Base-by-base conservation (phyloP, 495 filamentous ascomycete species). In the Zalerion maritima region DNA sequence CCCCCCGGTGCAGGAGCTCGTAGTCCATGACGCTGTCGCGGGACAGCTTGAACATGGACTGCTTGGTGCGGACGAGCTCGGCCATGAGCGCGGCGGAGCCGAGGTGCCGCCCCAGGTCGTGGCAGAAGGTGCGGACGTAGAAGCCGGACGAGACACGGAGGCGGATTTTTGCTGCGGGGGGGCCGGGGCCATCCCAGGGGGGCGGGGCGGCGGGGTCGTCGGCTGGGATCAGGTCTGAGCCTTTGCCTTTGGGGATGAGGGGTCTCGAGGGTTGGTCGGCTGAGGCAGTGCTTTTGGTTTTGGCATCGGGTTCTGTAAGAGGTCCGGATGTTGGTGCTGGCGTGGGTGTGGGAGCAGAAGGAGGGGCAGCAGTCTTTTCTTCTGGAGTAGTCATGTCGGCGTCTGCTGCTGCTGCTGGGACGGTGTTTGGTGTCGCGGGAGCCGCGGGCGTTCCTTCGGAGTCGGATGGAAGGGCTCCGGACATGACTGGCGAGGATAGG, bases 121-220 rank as follows among this genome's bases (percentile, higher is more conserved):
- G 84, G 31, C 81, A 81, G 24, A 99, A 64, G 19, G 78, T 86
- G 31, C 89, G 81, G 22, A 99, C 89, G 54, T 99, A 99, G 63
- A 96, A 99, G 23, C 89, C 89, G 3, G 84, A 93, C 3, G 84
- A 77, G 22, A 94, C 89, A 1, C 79, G 92, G 80, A 99, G 83
- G 32, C 74, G 71, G 28, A 99, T 68, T 47, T 68, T 79, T 22
- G 72, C 75, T 5, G 85, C 86, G 2, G 83, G 71, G 5, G 78
- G 73, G 5, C 60, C 64, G 36, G 67, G 60, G 28, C 52, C 55
- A 17, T 54, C 54, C 53, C 58, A 58, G 5, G 54, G 49, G 10
- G 51, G 43, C 3, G 55, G 46, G 3, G 51, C 41, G 18, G 50
- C 36, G 8, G 56, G 32, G 18, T 47, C 39, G 2, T 49, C 45